Conservation (phyloP, 1,139 yeast species). For the Blastobotrys illinoisensis region DNA sequence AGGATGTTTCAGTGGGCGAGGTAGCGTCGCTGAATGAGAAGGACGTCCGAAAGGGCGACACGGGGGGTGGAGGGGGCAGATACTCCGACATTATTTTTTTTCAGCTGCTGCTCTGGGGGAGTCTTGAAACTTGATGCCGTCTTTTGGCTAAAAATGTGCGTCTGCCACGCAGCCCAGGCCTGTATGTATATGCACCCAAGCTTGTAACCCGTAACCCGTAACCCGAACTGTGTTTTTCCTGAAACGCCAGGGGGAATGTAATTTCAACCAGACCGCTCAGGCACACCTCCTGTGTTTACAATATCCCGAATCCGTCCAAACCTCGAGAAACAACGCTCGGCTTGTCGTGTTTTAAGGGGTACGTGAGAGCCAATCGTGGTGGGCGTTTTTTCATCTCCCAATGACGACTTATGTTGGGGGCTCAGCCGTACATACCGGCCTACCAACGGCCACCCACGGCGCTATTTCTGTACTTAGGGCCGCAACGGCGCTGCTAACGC, state of each 20-base stretch:
- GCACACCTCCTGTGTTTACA: not conserved
- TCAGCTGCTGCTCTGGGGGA: not conserved
- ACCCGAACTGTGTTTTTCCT: too few relatives aligned
- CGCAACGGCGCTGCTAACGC: too few relatives aligned
- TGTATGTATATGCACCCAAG: not conserved
- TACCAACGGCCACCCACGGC: too few relatives aligned
- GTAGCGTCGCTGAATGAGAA: conserved; percentile 20
- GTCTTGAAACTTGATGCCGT: not conserved
- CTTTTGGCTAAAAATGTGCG: not conserved
- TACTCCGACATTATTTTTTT: conserved; percentile 21
- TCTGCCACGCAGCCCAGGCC: not conserved
- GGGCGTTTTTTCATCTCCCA: not conserved
- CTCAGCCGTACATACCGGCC: too few relatives aligned
- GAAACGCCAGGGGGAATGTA: not conserved
- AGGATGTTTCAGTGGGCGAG: conserved; percentile 6
- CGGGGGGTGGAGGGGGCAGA: conserved; percentile 27
- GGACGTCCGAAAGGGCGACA: conserved; percentile 26
- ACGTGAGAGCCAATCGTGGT: not conserved
- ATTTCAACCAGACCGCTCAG: not conserved
- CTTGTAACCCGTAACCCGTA: too few relatives aligned
- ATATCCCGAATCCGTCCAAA: not conserved
- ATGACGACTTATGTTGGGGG: not conserved
- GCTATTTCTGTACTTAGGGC: too few relatives aligned
- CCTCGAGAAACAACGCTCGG: not conserved
- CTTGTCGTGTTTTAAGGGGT: not conserved